Percentiles rank a stretch among this genome's conserved stretches.
Conservation (phyloP, 129 eudicot genomes). For the Tagetes erecta region DNA sequence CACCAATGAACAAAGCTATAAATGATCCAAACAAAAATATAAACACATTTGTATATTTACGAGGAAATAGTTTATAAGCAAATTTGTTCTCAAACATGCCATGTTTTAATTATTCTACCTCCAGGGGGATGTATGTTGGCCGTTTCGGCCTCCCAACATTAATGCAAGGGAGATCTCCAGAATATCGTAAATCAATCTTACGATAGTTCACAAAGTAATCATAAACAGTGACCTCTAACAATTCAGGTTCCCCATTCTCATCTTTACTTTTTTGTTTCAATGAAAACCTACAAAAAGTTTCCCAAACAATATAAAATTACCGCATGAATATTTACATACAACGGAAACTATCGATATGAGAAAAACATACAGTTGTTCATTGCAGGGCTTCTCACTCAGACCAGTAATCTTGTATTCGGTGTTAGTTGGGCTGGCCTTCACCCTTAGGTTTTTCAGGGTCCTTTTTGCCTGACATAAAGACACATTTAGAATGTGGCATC, state of each 20-base stretch:
- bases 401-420: conserved; percentile 67
- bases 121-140: conserved; percentile 77
- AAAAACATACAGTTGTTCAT: conserved; percentile 55
- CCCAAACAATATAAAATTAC: not conserved
- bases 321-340: not conserved
- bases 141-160: conserved; percentile 87
- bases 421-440: conserved; percentile 54
- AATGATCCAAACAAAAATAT: not conserved
- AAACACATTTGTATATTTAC: not conserved
- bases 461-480: conserved; percentile 53
- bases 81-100: not conserved
- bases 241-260: conserved; percentile 44
- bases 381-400: conserved; percentile 68
- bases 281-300: conserved; percentile 43
- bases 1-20: conserved; percentile 69
- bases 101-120: conserved; percentile 44
- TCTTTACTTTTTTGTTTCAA: conserved; percentile 43
- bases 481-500: not conserved
- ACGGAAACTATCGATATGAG: not conserved
- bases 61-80: not conserved
- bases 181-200: conserved; percentile 57
- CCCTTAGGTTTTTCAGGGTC: conserved; percentile 62
- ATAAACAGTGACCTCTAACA: conserved; percentile 61
- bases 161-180: conserved; percentile 80
- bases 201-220: conserved; percentile 73